These are phyloP conservation scores for Coemansia sp. DNA, from an alignment of 192 early-diverging fungal genomes.

Conservation along the genomic window DNA sequence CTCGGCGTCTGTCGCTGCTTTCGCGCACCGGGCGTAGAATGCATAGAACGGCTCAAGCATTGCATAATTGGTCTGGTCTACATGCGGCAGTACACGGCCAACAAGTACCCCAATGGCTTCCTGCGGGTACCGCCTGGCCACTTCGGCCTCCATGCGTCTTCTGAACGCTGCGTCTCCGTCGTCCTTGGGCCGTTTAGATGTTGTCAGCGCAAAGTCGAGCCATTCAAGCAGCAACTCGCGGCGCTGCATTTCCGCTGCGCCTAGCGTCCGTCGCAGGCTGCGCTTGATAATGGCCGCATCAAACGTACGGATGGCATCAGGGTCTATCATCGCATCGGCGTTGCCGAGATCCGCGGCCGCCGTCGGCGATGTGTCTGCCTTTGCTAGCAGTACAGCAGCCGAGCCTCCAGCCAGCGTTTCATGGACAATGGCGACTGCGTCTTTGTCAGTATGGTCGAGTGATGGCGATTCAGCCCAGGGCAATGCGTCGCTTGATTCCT, in stretches of 20 bases:
- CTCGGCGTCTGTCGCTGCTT: not conserved
- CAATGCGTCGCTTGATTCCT: not conserved
- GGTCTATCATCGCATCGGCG: not conserved
- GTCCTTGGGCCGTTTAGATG: slow-evolving; percentile 6
- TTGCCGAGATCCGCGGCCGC: not conserved
- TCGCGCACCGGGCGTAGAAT: slow-evolving; percentile 16
- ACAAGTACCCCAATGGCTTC: slow-evolving; percentile 12
- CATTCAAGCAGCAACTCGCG: slow-evolving; percentile 37
- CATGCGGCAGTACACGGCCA: slow-evolving; percentile 15
- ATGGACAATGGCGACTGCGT: not conserved
- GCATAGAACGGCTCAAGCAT: slow-evolving; percentile 18
- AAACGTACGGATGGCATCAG: slow-evolving; percentile 35
- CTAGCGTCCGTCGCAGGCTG: slow-evolving; percentile 9
- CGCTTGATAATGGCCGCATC: slow-evolving; percentile 45
- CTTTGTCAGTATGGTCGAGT: not conserved
- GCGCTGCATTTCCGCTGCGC: not conserved
- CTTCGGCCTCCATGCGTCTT: slow-evolving; percentile 18
- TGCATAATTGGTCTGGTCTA: slow-evolving; percentile 24
- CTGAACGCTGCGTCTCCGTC: slow-evolving; percentile 6
- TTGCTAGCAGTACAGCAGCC: not conserved
- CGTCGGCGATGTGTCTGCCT: not conserved
- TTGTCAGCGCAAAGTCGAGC: slow-evolving; percentile 42
- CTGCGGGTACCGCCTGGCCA: slow-evolving; percentile 10
- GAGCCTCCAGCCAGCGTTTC: slow-evolving; percentile 7
- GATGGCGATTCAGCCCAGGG: not conserved